A percentile compares a stretch with the other conserved stretches of the same genome.
These are phyloP conservation scores for Stephanodiscus triporus DNA, from an alignment of 108 stramenopile genomes.

Conservation along the genomic window DNA sequence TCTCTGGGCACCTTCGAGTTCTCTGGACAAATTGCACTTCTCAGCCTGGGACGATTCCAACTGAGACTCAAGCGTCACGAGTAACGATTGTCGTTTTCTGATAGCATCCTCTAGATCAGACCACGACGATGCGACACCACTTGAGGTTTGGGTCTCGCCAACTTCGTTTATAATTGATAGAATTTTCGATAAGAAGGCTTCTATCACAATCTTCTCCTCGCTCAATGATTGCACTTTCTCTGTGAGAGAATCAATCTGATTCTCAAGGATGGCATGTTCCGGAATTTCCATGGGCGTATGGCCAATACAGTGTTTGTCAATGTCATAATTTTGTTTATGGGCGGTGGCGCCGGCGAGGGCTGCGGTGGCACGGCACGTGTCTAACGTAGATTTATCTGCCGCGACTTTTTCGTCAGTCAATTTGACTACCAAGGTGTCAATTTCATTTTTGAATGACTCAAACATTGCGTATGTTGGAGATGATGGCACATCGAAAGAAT, in stretches of 20 bases:
- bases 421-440: slow-evolving; percentile 21
- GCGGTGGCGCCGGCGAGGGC: not conserved
- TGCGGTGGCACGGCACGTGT: not conserved
- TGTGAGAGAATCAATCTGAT: slow-evolving; percentile 27
- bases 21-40: slow-evolving; percentile 7
- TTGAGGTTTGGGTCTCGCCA: not conserved
- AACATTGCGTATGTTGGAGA: slow-evolving; percentile 21
- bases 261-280: not conserved
- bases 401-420: not conserved
- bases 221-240: slow-evolving; percentile 15
- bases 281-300: not conserved
- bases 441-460: slow-evolving; percentile 32
- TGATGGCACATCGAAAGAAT: slow-evolving; percentile 4
- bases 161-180: slow-evolving; percentile 1
- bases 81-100: not conserved
- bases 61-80: not conserved
- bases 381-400: not conserved
- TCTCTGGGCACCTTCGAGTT: slow-evolving; percentile 1
- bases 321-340: not conserved
- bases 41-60: slow-evolving; percentile 12
- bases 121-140: not conserved
- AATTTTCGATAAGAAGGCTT: not conserved
- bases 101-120: not conserved
- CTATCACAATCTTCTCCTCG: slow-evolving; percentile 6
- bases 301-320: too few relatives aligned